Percentiles rank a stretch among this genome's conserved stretches.
Evolutionary conservation across 2,329 filamentous ascomycete genomes (phyloP).

Genomic region (Pestalotiopsis sp.): DNA sequence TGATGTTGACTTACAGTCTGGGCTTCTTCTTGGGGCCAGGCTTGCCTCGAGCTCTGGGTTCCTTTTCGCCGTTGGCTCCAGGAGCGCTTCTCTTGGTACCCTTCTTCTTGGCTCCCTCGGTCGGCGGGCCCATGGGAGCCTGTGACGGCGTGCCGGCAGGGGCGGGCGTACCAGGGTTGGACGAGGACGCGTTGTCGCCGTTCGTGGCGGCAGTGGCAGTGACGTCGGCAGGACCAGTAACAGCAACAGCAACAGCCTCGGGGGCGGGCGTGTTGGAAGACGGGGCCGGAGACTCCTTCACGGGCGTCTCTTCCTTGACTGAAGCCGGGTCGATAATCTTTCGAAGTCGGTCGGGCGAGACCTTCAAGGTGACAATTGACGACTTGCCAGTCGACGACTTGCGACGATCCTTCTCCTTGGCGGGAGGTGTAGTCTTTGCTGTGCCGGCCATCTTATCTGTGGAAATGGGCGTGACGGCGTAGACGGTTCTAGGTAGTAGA

Average conservation of each 20-base stretch:
- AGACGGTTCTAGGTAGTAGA: neutral
- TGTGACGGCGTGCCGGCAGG: constrained; percentile 59
- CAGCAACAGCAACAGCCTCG: constrained; percentile 24
- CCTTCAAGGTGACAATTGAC: constrained; percentile 51
- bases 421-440: constrained; percentile 36
- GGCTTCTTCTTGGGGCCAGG: constrained; percentile 97
- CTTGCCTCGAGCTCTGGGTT: constrained; percentile 76
- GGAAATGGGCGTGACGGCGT: neutral
- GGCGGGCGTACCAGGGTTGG: constrained; percentile 61
- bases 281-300: constrained; percentile 50
- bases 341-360: constrained; percentile 53
- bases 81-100: constrained; percentile 71
- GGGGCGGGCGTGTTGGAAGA: constrained; percentile 39
- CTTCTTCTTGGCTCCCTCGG: constrained; percentile 73
- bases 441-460: constrained; percentile 37
- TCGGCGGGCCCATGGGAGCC: constrained; percentile 61
- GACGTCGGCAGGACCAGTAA: constrained; percentile 24
- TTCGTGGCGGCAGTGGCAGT: constrained; percentile 42
- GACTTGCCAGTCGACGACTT: constrained; percentile 40
- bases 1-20: constrained; percentile 72
- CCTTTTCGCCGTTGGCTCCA: constrained; percentile 58
- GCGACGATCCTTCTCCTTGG: constrained; percentile 49
- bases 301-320: constrained; percentile 46
- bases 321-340: constrained; percentile 49
- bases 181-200: constrained; percentile 61